Evolutionary conservation across 345 rosid species (phyloP).

Genomic region (Adansonia digitata): DNA sequence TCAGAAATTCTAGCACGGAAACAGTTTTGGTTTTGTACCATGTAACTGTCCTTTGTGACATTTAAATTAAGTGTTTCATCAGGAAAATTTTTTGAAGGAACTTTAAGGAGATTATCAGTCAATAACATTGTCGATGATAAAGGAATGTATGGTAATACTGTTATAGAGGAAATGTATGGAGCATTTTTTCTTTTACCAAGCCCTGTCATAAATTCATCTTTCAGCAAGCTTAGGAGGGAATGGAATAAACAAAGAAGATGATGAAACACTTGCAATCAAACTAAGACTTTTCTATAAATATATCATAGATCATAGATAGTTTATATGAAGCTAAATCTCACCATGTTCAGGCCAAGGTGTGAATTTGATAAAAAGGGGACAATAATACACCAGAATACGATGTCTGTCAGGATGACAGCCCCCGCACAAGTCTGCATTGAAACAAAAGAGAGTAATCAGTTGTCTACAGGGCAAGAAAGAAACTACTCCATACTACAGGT

Average conservation of each 20-base stretch:
- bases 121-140: neutral
- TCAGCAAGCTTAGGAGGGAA: neutral
- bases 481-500: neutral
- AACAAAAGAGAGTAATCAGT: neutral
- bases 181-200: neutral
- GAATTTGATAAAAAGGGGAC: conserved; percentile 60
- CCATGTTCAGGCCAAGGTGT: conserved; percentile 57
- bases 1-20: neutral
- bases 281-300: neutral
- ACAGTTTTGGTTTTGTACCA: neutral
- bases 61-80: neutral
- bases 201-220: neutral
- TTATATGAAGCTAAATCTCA: conserved; percentile 20
- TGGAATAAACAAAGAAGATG: neutral
- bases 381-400: conserved; percentile 67
- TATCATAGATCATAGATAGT: neutral
- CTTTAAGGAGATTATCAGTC: neutral
- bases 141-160: neutral
- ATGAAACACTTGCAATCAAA: neutral
- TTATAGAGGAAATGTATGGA: neutral
- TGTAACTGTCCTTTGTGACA: neutral
- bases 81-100: neutral
- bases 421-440: conserved; percentile 65
- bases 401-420: conserved; percentile 69
- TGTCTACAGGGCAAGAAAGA: conserved; percentile 1